Percentiles rank a stretch among this genome's conserved stretches.
phyloP scores from a whole-genome alignment of 2,329 filamentous ascomycete genomes.

The Pezicula carpinea region DNA sequence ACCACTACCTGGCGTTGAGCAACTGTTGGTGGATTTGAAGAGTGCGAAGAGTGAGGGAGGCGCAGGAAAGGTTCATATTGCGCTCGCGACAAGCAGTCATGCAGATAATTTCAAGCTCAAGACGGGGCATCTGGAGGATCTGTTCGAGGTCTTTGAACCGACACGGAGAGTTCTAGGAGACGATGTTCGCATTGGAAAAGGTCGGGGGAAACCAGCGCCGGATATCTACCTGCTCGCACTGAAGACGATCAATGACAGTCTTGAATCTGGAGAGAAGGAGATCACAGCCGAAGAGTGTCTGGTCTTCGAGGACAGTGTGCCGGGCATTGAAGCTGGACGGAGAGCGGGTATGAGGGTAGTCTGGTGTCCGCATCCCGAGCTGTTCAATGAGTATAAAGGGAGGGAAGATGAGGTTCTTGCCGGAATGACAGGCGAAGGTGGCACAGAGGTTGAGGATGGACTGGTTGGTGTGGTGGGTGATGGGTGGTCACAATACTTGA shows the following conservation, averaged over 20 bases:
- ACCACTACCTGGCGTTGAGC: constrained; percentile 72
- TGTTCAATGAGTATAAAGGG: constrained; percentile 71
- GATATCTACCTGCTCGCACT: constrained; percentile 92
- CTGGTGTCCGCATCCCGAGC: constrained; percentile 81
- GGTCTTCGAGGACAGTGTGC: constrained; percentile 94
- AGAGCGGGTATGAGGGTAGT: constrained; percentile 92
- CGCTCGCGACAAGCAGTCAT: constrained; percentile 70
- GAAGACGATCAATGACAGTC: constrained; percentile 73
- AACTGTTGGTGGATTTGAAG: constrained; percentile 58
- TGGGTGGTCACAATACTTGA: constrained; percentile 55
- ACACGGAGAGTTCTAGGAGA: constrained; percentile 80
- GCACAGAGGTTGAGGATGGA: constrained; percentile 42
- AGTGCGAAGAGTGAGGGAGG: constrained; percentile 17
- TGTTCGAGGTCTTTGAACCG: constrained; percentile 62
- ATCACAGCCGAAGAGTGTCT: constrained; percentile 83
- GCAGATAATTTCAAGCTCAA: constrained; percentile 35
- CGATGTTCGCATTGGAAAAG: constrained; percentile 69
- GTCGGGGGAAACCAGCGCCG: constrained; percentile 88
- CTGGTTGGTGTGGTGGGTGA: constrained; percentile 55
- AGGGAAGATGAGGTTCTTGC: constrained; percentile 79
- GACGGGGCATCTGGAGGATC: constrained; percentile 45
- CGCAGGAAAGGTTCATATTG: constrained; percentile 62
- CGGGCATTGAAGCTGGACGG: constrained; percentile 84
- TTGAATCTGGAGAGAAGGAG: constrained; percentile 55
- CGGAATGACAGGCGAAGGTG: constrained; percentile 52